Conservation (phyloP, 208 protist species). For the Trypanosoma congolense region DNA sequence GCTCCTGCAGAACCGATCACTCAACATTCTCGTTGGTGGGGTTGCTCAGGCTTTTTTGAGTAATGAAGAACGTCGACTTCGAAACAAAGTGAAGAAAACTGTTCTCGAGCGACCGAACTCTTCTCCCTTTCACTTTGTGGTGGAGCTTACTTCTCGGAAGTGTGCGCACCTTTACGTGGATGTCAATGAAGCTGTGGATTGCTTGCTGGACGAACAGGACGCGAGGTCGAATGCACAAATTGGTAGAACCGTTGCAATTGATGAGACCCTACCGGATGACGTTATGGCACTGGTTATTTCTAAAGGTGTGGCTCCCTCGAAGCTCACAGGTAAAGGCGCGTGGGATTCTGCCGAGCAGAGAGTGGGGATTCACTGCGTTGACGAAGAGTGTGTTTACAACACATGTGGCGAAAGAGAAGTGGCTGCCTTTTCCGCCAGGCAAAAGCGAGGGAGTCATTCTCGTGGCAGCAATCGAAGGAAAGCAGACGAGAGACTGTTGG, state of each 20-base stretch:
- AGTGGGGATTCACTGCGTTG: too few relatives aligned
- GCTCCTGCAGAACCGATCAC: conserved; percentile 83
- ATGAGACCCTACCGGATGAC: conserved; percentile 30
- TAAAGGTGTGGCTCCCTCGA: conserved; percentile 6
- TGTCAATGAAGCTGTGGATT: conserved; percentile 80
- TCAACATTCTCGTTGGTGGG: conserved; percentile 88
- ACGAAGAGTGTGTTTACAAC: too few relatives aligned
- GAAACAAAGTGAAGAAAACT: conserved; percentile 82
- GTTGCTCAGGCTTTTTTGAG: conserved; percentile 83
- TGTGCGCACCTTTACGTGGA: conserved; percentile 66
- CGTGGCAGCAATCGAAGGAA: too few relatives aligned
- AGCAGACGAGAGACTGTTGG: too few relatives aligned
- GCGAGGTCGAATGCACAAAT: conserved; percentile 39
- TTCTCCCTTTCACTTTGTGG: conserved; percentile 76
- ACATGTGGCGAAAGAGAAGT: too few relatives aligned
- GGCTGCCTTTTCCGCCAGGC: too few relatives aligned
- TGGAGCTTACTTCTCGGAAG: conserved; percentile 64
- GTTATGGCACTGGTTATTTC: conserved; percentile 6
- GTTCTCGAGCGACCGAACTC: conserved; percentile 73
- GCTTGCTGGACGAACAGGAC: conserved; percentile 71
- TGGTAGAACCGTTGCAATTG: conserved; percentile 34
- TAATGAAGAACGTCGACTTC: conserved; percentile 74
- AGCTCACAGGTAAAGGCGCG: too few relatives aligned
- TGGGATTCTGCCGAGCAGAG: too few relatives aligned
- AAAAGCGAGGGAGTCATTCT: too few relatives aligned